phyloP scores from a whole-genome alignment of 306 rosid species.

The Cercis canadensis region DNA sequence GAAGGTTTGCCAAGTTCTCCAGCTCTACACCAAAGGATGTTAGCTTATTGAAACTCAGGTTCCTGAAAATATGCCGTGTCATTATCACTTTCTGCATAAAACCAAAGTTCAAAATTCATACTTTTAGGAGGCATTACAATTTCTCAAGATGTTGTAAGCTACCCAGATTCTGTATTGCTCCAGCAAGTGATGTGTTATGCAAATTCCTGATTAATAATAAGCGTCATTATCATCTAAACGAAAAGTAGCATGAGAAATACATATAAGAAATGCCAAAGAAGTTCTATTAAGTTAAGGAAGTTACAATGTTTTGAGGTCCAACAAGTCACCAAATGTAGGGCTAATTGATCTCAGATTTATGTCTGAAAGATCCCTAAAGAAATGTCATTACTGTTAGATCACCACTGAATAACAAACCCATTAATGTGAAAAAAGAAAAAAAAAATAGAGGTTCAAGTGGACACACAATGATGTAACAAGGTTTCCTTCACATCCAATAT shows the following conservation, averaged over 20 bases:
- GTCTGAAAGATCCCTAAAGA: constrained; percentile 70
- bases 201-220: constrained; percentile 69
- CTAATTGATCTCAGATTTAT: constrained; percentile 80
- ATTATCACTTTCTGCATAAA: constrained; percentile 8
- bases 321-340: constrained; percentile 86
- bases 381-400: constrained; percentile 27
- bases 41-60: constrained; percentile 82
- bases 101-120: constrained; percentile 13
- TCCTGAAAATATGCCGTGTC: constrained; percentile 62
- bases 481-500: constrained; percentile 80
- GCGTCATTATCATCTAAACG: constrained; percentile 4
- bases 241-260: neutral
- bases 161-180: constrained; percentile 79
- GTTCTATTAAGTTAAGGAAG: constrained; percentile 22
- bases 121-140: constrained; percentile 58
- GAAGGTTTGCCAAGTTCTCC: constrained; percentile 72
- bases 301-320: constrained; percentile 89
- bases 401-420: constrained; percentile 22
- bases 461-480: constrained; percentile 78
- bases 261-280: neutral
- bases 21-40: constrained; percentile 76
- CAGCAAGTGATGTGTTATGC: constrained; percentile 83
- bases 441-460: neutral
- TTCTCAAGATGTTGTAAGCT: constrained; percentile 79
- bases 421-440: constrained; percentile 2